Evolutionary conservation across 2,329 filamentous ascomycete genomes (phyloP).

Genomic region (Uncinocarpus reesii): DNA sequence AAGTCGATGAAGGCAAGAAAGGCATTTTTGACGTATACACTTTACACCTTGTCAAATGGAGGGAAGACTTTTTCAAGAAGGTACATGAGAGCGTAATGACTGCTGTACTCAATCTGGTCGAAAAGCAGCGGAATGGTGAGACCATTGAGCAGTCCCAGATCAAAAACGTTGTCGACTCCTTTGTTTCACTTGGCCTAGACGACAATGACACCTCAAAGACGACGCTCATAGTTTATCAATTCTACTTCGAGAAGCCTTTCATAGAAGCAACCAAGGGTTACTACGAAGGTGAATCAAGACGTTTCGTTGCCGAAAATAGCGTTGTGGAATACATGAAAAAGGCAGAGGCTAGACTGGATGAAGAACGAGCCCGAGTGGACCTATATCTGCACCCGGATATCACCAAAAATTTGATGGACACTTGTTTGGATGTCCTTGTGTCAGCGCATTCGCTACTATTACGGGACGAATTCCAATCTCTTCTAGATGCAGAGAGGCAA

Average conservation of each 20-base stretch:
- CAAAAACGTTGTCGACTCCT: constrained; percentile 93
- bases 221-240: constrained; percentile 87
- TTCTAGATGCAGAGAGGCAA: constrained; percentile 87
- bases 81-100: constrained; percentile 87
- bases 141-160: constrained; percentile 96
- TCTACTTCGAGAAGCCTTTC: constrained; percentile 88
- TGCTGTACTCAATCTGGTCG: constrained; percentile 84
- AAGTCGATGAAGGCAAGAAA: constrained; percentile 98
- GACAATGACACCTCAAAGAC: constrained; percentile 88
- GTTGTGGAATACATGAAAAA: constrained; percentile 99
- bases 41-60: constrained; percentile 90
- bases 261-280: constrained; percentile 72
- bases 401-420: constrained; percentile 68
- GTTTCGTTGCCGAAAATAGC: constrained; percentile 91
- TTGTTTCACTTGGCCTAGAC: constrained; percentile 87
- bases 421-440: constrained; percentile 81
- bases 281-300: constrained; percentile 84
- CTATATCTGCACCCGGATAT: constrained; percentile 91
- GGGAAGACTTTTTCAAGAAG: constrained; percentile 73
- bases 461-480: constrained; percentile 86
- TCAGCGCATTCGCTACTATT: constrained; percentile 76
- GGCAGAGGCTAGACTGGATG: constrained; percentile 75
- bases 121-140: constrained; percentile 94
- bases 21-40: constrained; percentile 98
- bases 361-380: constrained; percentile 87